Evolutionary conservation across 2,329 filamentous ascomycete species (phyloP), one percentile per base, ranked within the genome.

Genomic region (Pseudogymnoascus sp.): DNA sequence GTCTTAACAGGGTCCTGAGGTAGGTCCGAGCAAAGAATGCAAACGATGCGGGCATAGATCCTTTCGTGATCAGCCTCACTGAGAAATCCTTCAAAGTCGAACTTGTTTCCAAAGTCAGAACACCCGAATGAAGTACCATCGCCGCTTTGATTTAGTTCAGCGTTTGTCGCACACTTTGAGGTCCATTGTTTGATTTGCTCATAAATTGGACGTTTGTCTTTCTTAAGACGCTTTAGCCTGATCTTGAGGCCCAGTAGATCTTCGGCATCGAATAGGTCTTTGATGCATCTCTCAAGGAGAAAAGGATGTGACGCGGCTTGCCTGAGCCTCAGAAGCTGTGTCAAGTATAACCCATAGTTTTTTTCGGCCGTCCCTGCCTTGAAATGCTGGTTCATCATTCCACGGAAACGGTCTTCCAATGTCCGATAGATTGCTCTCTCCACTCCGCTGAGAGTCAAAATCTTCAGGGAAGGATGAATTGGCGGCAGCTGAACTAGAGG

Each of bases 391-490:
- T 74, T 74, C 14, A 74, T 65, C 25, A 67, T 70, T 0, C 60
- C 28, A 1, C 73, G 70, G 62, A 74, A 73, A 13, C 71, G 65
- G 11, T 71, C 69, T 45, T 73, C 72, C 71, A 86, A 80, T 57
- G 83, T 80, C 1, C 80, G 75, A 66, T 86, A 86, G 34, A 87
- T 77, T 1, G 75, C 74, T 1, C 77, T 74, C 70, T 87, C 84
- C 0, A 83, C 75, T 0, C 74, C 65, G 13, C 81, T 83, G 71
- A 86, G 84, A 0, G 80, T 68, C 0, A 83, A 73, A 66, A 70
- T 72, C 4, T 78, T 68, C 0, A 78, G 78, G 1, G 69, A 70
- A 62, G 82, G 76, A 6, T 73, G 73, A 0, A 84, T 79, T 13
- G 73, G 72, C 0, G 84, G 85, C 0, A 87, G 75, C 7, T 78